Evolutionary conservation across 768 basidiomycete species (phyloP).

Genomic region (Agrocybe pediades): DNA sequence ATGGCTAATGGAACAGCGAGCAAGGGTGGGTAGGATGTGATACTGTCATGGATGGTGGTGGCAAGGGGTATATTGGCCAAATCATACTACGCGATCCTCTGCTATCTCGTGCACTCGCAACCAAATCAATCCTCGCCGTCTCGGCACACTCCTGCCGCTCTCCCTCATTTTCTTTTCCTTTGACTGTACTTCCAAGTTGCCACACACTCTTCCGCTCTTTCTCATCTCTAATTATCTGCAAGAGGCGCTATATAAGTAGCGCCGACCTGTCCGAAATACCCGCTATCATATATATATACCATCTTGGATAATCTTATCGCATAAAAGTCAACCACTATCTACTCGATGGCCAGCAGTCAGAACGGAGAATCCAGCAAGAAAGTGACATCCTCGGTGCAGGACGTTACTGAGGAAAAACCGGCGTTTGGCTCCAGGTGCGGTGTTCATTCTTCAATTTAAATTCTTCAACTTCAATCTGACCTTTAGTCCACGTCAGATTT

Average conservation of each 20-base stretch:
- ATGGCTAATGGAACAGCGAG: background rate
- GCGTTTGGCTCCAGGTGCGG: conserved; percentile 74
- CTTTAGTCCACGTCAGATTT: conserved; percentile 48
- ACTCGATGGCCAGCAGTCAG: conserved; percentile 3
- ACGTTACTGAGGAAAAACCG: conserved; percentile 53
- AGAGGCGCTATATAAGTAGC: background rate
- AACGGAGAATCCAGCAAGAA: conserved; percentile 28
- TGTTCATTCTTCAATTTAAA: background rate
- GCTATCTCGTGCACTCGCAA: conserved; percentile 8
- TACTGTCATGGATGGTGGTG: conserved; percentile 7
- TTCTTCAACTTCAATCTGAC: background rate
- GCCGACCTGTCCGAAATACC: background rate
- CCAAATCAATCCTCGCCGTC: conserved; percentile 10
- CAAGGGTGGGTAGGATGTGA: background rate
- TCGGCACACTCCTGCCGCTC: conserved; percentile 7
- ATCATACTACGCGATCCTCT: background rate
- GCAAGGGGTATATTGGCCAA: background rate
- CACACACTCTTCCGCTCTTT: background rate
- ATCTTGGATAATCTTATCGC: background rate
- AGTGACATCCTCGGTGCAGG: conserved; percentile 66
- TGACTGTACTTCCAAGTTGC: background rate
- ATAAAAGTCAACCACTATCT: background rate
- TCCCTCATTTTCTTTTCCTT: background rate
- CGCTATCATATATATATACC: background rate
- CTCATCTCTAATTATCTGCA: background rate